Evolutionary conservation across 768 basidiomycete genomes (phyloP), one percentile per base, ranked within the genome.

Genomic region (Sutorius australiensis): DNA sequence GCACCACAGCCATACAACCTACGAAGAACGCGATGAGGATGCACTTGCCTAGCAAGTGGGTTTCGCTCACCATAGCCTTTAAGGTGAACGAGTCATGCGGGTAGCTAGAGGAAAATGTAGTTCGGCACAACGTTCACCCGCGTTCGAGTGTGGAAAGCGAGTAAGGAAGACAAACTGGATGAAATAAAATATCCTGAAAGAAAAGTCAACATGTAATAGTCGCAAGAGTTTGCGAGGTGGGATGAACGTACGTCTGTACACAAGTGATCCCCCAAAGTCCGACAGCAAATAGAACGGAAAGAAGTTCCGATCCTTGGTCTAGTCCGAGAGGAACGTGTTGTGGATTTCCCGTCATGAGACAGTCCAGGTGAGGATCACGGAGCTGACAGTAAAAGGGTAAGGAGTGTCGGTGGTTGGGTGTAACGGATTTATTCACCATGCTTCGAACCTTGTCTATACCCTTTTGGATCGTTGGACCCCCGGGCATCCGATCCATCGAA

Each of bases 201-300:
- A 31, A 19, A 0, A 8, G 30, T 42, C 21, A 51, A 14, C 21
- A 33, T 43, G 10, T 17, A 12, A 27, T 8, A 30, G 36, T 21
- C 13, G 37, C 7, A 45, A 30, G 11, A 12, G 17, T 39, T 31
- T 19, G 21, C 19, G 19, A 30, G 16, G 7, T 42, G 13, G 1
- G 30, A 53, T 38, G 41, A 36, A 53, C 54, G 27, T 36, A 63
- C 62, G 62, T 53, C 32, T 62, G 61, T 6, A 54, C 50, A 41
- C 61, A 62, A 36, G 61, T 64, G 41, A 64, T 54, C 7, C 62
- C 62, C 62, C 62, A 62, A 11, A 62, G 62, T 19, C 54, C 61
- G 33, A 64, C 59, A 21, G 62, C 44, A 41, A 61, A 48, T 10
- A 62, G 14, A 37, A 53, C 45, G 3, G 49, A 55, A 41, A 62